Base-by-base conservation (phyloP, 306 rosid species). In the Erythrophleum fordii region DNA sequence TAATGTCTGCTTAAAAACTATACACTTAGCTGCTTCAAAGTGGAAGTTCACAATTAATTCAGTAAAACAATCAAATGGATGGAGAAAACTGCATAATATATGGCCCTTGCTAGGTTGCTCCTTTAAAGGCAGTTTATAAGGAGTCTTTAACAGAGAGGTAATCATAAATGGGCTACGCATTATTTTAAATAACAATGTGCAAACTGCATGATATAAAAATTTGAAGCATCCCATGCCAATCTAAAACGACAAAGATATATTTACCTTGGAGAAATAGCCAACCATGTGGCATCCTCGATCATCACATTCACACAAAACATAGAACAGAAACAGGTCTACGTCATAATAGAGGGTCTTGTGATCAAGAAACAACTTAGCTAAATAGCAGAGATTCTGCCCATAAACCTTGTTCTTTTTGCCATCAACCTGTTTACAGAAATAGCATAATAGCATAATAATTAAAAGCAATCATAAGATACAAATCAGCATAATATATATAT, bases 281-380 rank as follows among this genome's bases (percentile, higher is more conserved):
- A 96, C 99, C 99, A 96, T 93, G 87, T 96, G 99, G 84, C 99
- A 96, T 76, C 99, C 99, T 73, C 98, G 90, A 83, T 96, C 99
- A 87, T 96, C 99, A 64, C 99, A 96, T 84, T 96, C 97, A 73
- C 99, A 96, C 75, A 93, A 81, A 78, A 96, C 88, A 81, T 96
- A 96, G 85, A 96, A 96, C 51, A 93, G 89, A 90, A 96, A 96
- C 80, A 96, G 98, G 84, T 96, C 99, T 26, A 96, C 98, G 51
- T 96, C 99, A 77, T 96, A 96, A 82, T 96, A 96, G 69, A 93
- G 98, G 81, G 99, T 96, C 91, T 96, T 96, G 89, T 96, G 99
- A 88, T 96, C 98, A 71, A 96, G 98, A 87, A 96, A 96, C 78
- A 96, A 87, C 86, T 96, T 93, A 6, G 97, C 99, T 91, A 96